Percentiles rank a stretch among this genome's conserved stretches.
Conservation (phyloP, 192 early-diverging fungal species). For the Physocladia obscura region DNA sequence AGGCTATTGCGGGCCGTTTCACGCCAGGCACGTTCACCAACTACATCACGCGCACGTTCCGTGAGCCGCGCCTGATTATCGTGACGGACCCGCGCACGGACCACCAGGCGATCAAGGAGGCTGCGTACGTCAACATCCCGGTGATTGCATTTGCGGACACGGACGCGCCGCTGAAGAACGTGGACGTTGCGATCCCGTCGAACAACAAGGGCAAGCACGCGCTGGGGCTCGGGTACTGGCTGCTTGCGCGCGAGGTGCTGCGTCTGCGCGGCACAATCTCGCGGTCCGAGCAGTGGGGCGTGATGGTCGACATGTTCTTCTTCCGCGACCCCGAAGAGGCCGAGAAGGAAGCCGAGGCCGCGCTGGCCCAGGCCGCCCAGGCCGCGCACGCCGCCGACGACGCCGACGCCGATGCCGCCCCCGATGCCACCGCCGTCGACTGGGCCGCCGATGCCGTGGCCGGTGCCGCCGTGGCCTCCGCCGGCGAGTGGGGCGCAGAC, state of each 20-base stretch:
- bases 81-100: conserved; percentile 97
- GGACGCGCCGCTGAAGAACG: conserved; percentile 89
- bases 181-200: conserved; percentile 98
- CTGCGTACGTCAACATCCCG: conserved; percentile 99
- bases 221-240: conserved; percentile 95
- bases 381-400: conserved; percentile 11
- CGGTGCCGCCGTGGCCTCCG: conserved; percentile 9
- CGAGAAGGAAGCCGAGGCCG: conserved; percentile 81
- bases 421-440: conserved; percentile 24
- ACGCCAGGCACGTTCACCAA: conserved; percentile 99
- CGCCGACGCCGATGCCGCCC: conserved; percentile 6
- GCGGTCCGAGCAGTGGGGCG: conserved; percentile 82
- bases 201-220: conserved; percentile 99
- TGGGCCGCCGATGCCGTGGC: conserved; percentile 31
- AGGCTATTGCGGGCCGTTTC: conserved; percentile 99
- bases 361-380: conserved; percentile 39
- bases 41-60: conserved; percentile 99
- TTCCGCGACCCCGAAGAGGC: conserved; percentile 97
- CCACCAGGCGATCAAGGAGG: conserved; percentile 97
- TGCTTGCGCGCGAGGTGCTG: conserved; percentile 98
- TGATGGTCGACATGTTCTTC: conserved; percentile 99
- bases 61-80: conserved; percentile 97
- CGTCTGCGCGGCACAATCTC: conserved; percentile 92
- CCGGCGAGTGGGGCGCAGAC: conserved; percentile 34
- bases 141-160: conserved; percentile 99